Base-by-base conservation (phyloP, 768 basidiomycete species). In the Kwoniella pini region DNA sequence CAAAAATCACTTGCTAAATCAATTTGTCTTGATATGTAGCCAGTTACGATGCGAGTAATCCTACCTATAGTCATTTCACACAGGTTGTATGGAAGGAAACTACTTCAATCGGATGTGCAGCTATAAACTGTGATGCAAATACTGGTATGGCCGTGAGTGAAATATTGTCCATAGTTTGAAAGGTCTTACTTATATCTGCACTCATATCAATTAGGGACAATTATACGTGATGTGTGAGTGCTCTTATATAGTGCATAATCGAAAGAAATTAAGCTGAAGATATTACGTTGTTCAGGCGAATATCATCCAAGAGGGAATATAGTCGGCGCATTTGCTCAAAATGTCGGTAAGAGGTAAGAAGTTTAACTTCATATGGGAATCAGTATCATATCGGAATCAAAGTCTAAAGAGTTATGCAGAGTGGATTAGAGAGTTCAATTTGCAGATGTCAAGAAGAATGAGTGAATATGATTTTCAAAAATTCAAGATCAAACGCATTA, bases 61-160 rank as follows among this genome's bases (percentile, higher is more conserved):
- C 53, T 12, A 38, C 27, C 5, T 45, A 26, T 30, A 54, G 59
- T 39, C 59, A 61, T 39, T 61, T 61, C 52, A 61, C 59, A 2
- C 59, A 61, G 44, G 62, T 65, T 21, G 67, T 74, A 13, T 72
- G 75, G 75, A 59, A 69, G 51, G 49, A 27, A 3, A 76, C 70
- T 19, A 69, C 54, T 5, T 21, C 65, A 28, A 21, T 74, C 27
- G 72, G 75, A 10, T 76, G 75, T 45, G 72, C 70, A 1, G 24
- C 53, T 24, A 48, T 51, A 22, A 28, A 42, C 6, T 62, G 60
- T 30, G 52, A 67, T 1, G 58, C 59, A 4, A 63, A 64, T 11
- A 69, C 64, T 13, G 61, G 54, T 21, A 31, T 57, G 40, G 22
- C 43, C 2, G 54, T 28, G 31, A 17, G 17, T 51, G 40, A 17